Conservation (phyloP, 768 basidiomycete species). For the Boletus rufocinnamomeus region DNA sequence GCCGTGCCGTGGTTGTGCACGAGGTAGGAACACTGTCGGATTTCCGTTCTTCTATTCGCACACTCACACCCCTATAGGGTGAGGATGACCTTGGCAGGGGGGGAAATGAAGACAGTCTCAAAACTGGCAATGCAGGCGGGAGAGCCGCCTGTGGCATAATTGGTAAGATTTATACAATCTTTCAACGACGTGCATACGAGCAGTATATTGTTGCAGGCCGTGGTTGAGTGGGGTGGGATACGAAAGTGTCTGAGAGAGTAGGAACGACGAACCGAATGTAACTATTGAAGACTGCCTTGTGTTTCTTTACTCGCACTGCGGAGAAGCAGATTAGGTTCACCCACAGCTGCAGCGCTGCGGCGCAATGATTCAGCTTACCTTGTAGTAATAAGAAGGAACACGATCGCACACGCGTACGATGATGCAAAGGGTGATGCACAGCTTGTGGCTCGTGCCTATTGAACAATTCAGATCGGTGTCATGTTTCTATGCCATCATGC, state of each 20-base stretch:
- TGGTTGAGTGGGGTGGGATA: conserved; percentile 11
- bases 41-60: conserved; percentile 10
- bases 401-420: background rate
- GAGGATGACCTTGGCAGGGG: conserved; percentile 81
- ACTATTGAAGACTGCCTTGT: conserved; percentile 8
- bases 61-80: conserved; percentile 43
- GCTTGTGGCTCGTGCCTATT: background rate
- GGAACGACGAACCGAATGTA: conserved; percentile 7
- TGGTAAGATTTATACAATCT: conserved; percentile 41
- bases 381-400: background rate
- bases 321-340: conserved; percentile 7
- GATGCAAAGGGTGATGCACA: background rate
- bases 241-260: background rate
- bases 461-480: background rate
- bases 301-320: conserved; percentile 15
- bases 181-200: conserved; percentile 1
- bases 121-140: conserved; percentile 77
- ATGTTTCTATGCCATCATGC: background rate
- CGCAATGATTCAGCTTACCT: background rate
- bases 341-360: background rate
- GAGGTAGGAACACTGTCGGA: conserved; percentile 41
- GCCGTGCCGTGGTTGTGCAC: conserved; percentile 77
- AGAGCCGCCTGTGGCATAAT: conserved; percentile 84
- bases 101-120: conserved; percentile 64
- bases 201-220: conserved; percentile 18